Conservation (phyloP, 2,329 filamentous ascomycete species). For the Ceratocystiopsis sp. region DNA sequence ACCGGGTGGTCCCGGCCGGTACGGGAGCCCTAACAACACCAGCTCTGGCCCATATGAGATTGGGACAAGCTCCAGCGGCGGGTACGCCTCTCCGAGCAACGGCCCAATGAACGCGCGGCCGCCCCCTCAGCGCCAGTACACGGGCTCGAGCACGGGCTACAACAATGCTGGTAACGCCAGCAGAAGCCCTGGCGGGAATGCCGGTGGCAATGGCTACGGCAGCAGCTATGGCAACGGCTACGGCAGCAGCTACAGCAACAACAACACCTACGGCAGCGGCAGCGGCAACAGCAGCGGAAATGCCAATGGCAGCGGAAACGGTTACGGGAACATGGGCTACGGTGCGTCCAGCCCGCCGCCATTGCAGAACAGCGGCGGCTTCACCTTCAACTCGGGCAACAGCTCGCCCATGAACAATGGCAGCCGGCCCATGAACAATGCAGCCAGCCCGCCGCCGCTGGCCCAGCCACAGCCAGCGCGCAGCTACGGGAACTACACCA, state of each 20-base stretch:
- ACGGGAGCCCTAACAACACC: conserved; percentile 14
- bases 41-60: background rate
- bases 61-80: no score
- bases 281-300: background rate
- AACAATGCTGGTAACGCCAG: conserved; percentile 5
- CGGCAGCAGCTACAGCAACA: conserved; percentile 2
- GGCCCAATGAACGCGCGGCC: conserved; percentile 3
- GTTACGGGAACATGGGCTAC: background rate
- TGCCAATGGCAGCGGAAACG: background rate
- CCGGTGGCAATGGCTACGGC: background rate
- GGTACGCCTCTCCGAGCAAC: background rate
- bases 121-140: conserved; percentile 20
- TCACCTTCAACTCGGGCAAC: conserved; percentile 9
- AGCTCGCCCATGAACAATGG: conserved; percentile 6
- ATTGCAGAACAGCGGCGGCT: conserved; percentile 9
- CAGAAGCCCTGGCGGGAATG: background rate
- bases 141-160: background rate
- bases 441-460: conserved; percentile 5
- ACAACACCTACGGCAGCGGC: conserved; percentile 1
- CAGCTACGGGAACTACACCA: conserved; percentile 6
- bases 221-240: conserved; percentile 1
- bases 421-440: conserved; percentile 5
- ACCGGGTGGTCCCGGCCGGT: conserved; percentile 9
- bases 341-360: conserved; percentile 4
- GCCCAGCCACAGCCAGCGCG: conserved; percentile 8